Base-by-base conservation (phyloP, 2,329 filamentous ascomycete species). In the Trichophyton benhamiae region DNA sequence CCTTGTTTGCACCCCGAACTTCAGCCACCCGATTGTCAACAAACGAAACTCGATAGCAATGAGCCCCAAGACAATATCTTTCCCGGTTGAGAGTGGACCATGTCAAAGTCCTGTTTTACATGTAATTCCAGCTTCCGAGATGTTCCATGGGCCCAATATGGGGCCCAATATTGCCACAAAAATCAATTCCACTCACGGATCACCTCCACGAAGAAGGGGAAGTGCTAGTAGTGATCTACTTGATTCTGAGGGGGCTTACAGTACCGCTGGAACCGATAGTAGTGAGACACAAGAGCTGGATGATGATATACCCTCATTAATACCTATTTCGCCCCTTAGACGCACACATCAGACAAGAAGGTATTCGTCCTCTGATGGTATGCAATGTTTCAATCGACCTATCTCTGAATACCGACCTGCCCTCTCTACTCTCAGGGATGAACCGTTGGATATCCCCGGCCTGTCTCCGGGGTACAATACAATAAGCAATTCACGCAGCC, bases 11-110 rank as follows among this genome's bases (percentile, higher is more conserved):
- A 62, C 68, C n/a, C 74, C 73, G 2, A 76, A 76, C 60, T 76
- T 76, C 57, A 76, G 75, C 61, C 70, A 76, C 15, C 74, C 74
- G 2, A 70, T 70, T 0, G 75, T 75, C 60, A 76, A 72, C 67
- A 73, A 70, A 66, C 71, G 72, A 61, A 75, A 74, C 41, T 65
- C 65, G 25, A 22, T 59, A 58, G 49, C 59, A 3, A 48, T 41
- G n/a, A 46, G 49, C n/a, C 33, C 63, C 41, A 41, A 57, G 33
- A 49, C n/a, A 8, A 11, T 41, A 25, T 44, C 59, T 20, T 61
- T 59, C 8, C 42, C 49, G 15, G 55, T 42, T 53, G 58, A 46
- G 8, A 17, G 46, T 7, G 42, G 44, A 3, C 7, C 22, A 25
- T 46, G 17, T 27, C 44, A 60, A n/a, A 58, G 36, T 27, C 53